Conservation (phyloP, 768 basidiomycete species). For the Lactarius sp. region DNA sequence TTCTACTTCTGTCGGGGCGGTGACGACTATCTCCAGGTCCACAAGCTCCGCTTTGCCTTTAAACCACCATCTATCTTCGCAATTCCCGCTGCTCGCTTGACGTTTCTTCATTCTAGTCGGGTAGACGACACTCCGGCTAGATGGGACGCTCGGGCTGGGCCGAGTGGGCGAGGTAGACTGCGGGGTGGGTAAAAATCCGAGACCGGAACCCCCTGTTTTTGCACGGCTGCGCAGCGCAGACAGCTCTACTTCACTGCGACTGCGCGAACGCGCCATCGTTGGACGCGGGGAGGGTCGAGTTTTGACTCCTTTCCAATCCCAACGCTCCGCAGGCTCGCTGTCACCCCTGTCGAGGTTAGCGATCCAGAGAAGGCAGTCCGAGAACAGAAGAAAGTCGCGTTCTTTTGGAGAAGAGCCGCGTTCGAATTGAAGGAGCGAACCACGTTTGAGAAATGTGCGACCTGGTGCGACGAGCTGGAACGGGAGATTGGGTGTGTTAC, state of each 20-base stretch:
- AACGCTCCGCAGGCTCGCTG: constrained; percentile 23
- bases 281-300: constrained; percentile 27
- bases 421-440: constrained; percentile 54
- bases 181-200: not conserved
- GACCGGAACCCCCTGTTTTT: constrained; percentile 6
- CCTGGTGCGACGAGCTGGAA: constrained; percentile 78
- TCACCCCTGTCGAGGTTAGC: constrained; percentile 39
- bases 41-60: constrained; percentile 66
- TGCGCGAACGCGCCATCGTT: constrained; percentile 42
- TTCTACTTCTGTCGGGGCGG: constrained; percentile 40
- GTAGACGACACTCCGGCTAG: constrained; percentile 27
- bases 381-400: constrained; percentile 76
- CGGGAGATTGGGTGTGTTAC: constrained; percentile 68
- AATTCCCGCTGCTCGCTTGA: constrained; percentile 33
- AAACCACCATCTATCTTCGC: constrained; percentile 67
- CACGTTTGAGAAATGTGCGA: constrained; percentile 69
- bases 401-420: constrained; percentile 46
- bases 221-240: constrained; percentile 27
- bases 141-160: constrained; percentile 4
- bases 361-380: constrained; percentile 78
- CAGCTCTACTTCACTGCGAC: constrained; percentile 59
- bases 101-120: constrained; percentile 30
- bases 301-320: constrained; percentile 26
- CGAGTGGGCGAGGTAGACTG: constrained; percentile 8
- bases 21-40: constrained; percentile 70